Evolutionary conservation across 192 early-diverging fungal species (phyloP).

Genomic region (Entomortierella parvispora): DNA sequence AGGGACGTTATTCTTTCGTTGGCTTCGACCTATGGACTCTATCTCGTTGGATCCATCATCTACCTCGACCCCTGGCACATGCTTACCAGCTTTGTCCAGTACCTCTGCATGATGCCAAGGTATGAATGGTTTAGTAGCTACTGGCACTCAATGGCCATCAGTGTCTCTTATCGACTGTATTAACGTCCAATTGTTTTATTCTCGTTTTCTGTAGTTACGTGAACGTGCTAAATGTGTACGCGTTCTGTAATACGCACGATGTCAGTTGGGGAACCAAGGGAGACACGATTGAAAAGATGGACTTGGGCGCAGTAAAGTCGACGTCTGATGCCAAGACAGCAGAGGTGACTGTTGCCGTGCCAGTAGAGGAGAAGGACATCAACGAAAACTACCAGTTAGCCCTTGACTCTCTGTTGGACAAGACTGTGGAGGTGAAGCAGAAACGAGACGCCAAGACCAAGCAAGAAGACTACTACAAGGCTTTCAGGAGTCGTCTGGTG

Average conservation of each 20-base stretch:
- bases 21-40: conserved; percentile 85
- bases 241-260: conserved; percentile 97
- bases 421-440: conserved; percentile 46
- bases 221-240: conserved; percentile 93
- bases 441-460: conserved; percentile 71
- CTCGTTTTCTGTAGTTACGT: conserved; percentile 52
- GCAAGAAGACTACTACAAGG: conserved; percentile 88
- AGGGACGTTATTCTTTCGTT: conserved; percentile 83
- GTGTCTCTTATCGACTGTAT: background rate
- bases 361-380: conserved; percentile 78
- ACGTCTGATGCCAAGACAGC: conserved; percentile 68
- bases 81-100: conserved; percentile 62
- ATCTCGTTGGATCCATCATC: conserved; percentile 78
- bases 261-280: conserved; percentile 96
- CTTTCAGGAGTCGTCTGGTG: conserved; percentile 86
- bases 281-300: conserved; percentile 72
- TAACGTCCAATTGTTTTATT: background rate
- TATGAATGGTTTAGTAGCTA: background rate
- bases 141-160: background rate
- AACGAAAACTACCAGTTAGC: conserved; percentile 84
- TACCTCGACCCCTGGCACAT: conserved; percentile 93
- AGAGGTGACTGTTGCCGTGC: conserved; percentile 79
- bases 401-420: conserved; percentile 61
- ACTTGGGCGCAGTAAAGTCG: conserved; percentile 80
- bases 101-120: conserved; percentile 60